These are phyloP conservation scores for Polyporus tsugae DNA, from an alignment of 1,284 basidiomycete genomes.

Conservation along the genomic window DNA sequence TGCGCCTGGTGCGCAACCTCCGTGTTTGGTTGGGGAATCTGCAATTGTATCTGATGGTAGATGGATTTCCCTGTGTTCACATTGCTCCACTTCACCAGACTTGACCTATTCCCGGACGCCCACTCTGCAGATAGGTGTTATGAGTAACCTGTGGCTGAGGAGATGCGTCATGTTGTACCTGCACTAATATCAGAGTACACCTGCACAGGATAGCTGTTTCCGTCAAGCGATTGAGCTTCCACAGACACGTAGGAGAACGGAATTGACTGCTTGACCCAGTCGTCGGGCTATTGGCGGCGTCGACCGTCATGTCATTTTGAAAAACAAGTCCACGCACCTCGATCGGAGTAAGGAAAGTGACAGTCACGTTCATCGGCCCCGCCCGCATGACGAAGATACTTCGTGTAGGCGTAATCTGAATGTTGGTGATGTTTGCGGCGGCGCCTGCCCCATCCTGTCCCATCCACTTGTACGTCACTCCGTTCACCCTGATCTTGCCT, in stretches of 20 bases:
- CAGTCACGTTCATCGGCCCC: constrained; percentile 31
- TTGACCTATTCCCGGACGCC: constrained; percentile 30
- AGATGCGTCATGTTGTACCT: constrained; percentile 23
- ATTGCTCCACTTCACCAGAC: constrained; percentile 29
- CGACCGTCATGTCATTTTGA: not conserved
- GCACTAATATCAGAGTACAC: constrained; percentile 47
- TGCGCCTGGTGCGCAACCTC: constrained; percentile 34
- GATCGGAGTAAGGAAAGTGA: constrained; percentile 35
- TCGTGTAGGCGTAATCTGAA: constrained; percentile 30
- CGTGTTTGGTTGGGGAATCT: constrained; percentile 22
- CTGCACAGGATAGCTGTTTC: constrained; percentile 41
- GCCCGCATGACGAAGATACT: constrained; percentile 30
- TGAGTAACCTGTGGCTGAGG: not conserved
- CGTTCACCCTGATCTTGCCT: constrained; percentile 36
- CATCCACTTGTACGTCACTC: constrained; percentile 31
- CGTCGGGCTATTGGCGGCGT: constrained; percentile 35
- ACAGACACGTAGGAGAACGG: constrained; percentile 45
- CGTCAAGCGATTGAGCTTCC: constrained; percentile 42
- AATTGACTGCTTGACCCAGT: constrained; percentile 45
- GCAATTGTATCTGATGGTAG: constrained; percentile 32
- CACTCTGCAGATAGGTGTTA: constrained; percentile 26
- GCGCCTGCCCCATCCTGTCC: constrained; percentile 12
- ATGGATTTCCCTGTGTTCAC: constrained; percentile 17
- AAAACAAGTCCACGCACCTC: constrained; percentile 27
- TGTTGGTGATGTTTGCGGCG: constrained; percentile 16